These are phyloP conservation scores for Neoarthrinium moseri DNA, from an alignment of 2,329 filamentous ascomycete genomes.

Conservation along the genomic window DNA sequence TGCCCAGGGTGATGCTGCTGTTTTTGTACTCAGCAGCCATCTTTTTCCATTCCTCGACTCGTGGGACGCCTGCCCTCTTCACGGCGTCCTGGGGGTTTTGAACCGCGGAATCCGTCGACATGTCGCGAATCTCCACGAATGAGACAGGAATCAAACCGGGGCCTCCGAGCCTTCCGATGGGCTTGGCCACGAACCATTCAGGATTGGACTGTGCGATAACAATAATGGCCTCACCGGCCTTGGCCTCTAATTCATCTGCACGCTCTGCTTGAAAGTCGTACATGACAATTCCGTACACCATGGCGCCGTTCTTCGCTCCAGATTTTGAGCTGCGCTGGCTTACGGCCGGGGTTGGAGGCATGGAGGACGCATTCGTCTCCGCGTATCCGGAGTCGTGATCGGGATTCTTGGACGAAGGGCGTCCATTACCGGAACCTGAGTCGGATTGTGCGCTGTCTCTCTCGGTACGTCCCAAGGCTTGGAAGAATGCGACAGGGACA, in stretches of 20 bases:
- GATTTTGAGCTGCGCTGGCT: constrained; percentile 51
- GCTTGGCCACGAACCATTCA: constrained; percentile 99
- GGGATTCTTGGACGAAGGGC: constrained; percentile 54
- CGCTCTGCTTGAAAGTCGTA: constrained; percentile 95
- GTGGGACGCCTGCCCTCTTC: constrained; percentile 82
- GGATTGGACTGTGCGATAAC: constrained; percentile 98
- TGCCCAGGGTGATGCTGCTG: constrained; percentile 93
- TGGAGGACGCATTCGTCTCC: constrained; percentile 42
- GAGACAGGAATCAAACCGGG: constrained; percentile 94
- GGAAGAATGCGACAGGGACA: constrained; percentile 92
- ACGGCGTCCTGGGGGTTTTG: constrained; percentile 82
- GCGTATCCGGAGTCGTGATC: constrained; percentile 93
- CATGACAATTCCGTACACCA: constrained; percentile 95
- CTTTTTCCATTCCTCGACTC: constrained; percentile 98
- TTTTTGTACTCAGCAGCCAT: constrained; percentile 99
- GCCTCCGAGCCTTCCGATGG: constrained; percentile 94
- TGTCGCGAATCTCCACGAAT: constrained; percentile 94
- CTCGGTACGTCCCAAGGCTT: constrained; percentile 87
- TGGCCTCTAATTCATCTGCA: constrained; percentile 93
- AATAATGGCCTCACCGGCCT: constrained; percentile 93
- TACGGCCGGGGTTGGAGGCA: constrained; percentile 31
- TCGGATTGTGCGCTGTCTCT: constrained; percentile 79
- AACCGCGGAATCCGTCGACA: constrained; percentile 82
- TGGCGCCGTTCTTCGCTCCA: constrained; percentile 64
- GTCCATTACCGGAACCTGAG: constrained; percentile 46